Conservation (phyloP, 2,329 filamentous ascomycete species). For the Colletotrichum higginsianum region DNA sequence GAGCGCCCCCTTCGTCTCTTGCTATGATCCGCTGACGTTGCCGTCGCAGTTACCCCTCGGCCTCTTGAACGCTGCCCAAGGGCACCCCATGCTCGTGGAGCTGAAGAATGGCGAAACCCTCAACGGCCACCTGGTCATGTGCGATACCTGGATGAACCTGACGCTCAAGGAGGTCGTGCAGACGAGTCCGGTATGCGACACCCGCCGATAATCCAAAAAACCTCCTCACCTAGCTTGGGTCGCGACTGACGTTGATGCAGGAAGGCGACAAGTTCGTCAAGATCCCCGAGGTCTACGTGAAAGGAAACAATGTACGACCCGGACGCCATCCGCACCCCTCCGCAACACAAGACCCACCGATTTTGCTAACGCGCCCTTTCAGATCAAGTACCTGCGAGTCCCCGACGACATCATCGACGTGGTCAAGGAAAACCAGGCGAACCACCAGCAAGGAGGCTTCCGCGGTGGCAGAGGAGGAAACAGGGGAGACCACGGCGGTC, state of each 20-base stretch:
- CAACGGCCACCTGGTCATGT: constrained; percentile 95
- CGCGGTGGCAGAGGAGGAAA: constrained; percentile 75
- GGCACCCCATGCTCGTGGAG: constrained; percentile 97
- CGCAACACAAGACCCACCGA: background rate
- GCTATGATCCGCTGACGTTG: constrained; percentile 8
- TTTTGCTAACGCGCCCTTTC: constrained; percentile 45
- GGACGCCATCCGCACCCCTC: background rate
- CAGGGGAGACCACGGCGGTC: constrained; percentile 71
- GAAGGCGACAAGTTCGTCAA: constrained; percentile 96
- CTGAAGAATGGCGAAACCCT: constrained; percentile 98
- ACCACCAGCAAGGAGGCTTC: constrained; percentile 74
- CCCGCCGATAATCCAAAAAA: background rate
- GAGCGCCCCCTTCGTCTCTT: no score
- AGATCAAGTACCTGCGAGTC: constrained; percentile 99
- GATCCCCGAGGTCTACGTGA: constrained; percentile 93
- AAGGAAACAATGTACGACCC: constrained; percentile 90
- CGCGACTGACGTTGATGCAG: constrained; percentile 56
- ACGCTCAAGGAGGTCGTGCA: constrained; percentile 98
- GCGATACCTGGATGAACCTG: constrained; percentile 99
- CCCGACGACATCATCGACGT: constrained; percentile 97
- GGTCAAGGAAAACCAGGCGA: constrained; percentile 92
- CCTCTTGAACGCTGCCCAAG: constrained; percentile 94
- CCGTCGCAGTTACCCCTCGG: constrained; percentile 76
- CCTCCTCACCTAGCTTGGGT: background rate
- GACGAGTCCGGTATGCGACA: constrained; percentile 79